Percentiles rank a stretch among this genome's conserved stretches.
Evolutionary conservation across 129 eudicot genomes (phyloP).

Genomic region (Helianthus tuberosus): DNA sequence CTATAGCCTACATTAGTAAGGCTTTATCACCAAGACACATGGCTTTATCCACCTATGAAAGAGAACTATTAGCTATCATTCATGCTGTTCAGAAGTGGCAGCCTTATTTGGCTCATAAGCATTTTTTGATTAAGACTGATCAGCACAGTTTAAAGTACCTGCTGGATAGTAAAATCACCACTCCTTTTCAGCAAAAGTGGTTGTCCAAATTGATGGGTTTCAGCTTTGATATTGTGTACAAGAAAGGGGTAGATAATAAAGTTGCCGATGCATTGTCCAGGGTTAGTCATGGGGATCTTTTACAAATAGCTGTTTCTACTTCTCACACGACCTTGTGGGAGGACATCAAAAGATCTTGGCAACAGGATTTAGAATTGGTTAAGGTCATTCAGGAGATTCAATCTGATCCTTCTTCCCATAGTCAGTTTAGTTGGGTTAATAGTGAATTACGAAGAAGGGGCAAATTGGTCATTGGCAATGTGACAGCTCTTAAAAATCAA

Average conservation of each 20-base stretch:
- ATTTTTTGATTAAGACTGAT: background rate
- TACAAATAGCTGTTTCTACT: background rate
- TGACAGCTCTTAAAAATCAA: too few relatives aligned
- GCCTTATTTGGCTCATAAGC: background rate
- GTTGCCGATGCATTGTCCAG: background rate
- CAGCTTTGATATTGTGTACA: background rate
- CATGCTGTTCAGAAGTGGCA: background rate
- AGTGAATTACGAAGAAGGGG: background rate
- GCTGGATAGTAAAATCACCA: background rate
- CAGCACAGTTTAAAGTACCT: background rate
- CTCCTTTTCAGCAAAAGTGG: conserved; percentile 5
- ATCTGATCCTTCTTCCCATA: background rate
- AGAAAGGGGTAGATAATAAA: background rate
- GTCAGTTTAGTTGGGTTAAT: background rate
- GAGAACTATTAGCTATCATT: too few relatives aligned
- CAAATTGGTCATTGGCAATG: background rate
- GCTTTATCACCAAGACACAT: too few relatives aligned
- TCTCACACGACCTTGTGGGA: background rate
- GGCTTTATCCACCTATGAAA: too few relatives aligned
- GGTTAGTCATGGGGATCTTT: background rate
- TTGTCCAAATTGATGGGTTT: background rate
- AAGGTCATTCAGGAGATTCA: background rate
- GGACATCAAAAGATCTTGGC: background rate
- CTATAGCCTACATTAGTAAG: too few relatives aligned
- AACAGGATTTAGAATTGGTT: background rate